Percentiles rank a stretch among this genome's conserved stretches.
Conservation (phyloP, 1,284 basidiomycete genomes). For the Cerrena zonata region DNA sequence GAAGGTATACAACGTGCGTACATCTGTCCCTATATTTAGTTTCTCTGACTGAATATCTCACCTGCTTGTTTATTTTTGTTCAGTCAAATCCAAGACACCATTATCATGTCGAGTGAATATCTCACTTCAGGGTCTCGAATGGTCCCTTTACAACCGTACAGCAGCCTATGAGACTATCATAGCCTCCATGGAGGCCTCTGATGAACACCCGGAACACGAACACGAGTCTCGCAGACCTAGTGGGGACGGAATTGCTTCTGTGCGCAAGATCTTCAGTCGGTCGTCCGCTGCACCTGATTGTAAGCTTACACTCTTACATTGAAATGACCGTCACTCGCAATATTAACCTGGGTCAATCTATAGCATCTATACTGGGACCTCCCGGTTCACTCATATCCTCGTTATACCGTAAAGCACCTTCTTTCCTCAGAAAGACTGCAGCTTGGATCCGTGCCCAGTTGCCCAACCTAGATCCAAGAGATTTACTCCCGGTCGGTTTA, state of each 20-base stretch:
- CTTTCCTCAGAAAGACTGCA: constrained; percentile 38
- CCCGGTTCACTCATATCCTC: constrained; percentile 24
- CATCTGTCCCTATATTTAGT: neutral
- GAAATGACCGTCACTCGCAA: neutral
- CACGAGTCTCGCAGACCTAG: constrained; percentile 14
- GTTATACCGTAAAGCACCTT: constrained; percentile 35
- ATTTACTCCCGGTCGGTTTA: constrained; percentile 77
- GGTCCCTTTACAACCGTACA: constrained; percentile 86
- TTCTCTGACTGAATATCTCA: neutral
- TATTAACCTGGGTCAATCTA: neutral
- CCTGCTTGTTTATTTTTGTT: neutral
- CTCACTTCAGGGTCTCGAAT: constrained; percentile 78
- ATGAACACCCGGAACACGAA: constrained; percentile 18
- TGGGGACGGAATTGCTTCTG: constrained; percentile 20
- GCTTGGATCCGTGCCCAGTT: constrained; percentile 55
- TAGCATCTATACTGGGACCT: constrained; percentile 21
- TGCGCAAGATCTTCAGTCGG: constrained; percentile 28
- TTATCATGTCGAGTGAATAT: constrained; percentile 75
- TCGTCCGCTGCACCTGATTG: constrained; percentile 25
- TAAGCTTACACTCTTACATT: constrained; percentile 11
- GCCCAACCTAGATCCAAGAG: constrained; percentile 68
- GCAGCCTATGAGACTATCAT: constrained; percentile 83
- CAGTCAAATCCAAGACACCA: constrained; percentile 29
- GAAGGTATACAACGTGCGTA: constrained; percentile 40
- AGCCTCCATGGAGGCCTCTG: constrained; percentile 55